phyloP scores from a whole-genome alignment of 768 basidiomycete genomes.

The Phylloporus rhodoxanthus region DNA sequence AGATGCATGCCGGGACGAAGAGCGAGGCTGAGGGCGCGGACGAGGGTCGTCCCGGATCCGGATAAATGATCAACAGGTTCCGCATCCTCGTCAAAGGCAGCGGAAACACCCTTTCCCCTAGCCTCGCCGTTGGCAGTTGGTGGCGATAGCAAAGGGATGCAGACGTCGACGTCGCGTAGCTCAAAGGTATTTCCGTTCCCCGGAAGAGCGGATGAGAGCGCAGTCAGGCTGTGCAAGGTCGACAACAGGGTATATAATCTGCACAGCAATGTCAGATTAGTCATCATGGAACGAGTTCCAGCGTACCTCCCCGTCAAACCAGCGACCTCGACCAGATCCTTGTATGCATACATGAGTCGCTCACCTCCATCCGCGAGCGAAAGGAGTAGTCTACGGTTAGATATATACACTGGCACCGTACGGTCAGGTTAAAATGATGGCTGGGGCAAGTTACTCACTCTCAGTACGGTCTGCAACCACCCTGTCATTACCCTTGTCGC shows the following conservation, averaged over 20 bases:
- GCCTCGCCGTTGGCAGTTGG: not conserved
- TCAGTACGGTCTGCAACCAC: conserved; percentile 47
- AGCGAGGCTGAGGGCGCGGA: conserved; percentile 60
- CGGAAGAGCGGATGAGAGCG: conserved; percentile 38
- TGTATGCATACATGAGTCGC: conserved; percentile 93
- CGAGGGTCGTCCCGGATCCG: conserved; percentile 41
- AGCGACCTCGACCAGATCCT: conserved; percentile 91
- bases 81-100: conserved; percentile 10
- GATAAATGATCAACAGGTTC: conserved; percentile 14
- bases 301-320: conserved; percentile 66
- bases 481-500: conserved; percentile 19
- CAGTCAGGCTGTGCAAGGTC: conserved; percentile 69
- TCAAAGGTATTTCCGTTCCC: conserved; percentile 43
- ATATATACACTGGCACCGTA: conserved; percentile 66
- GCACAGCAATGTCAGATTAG: not conserved
- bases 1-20: conserved; percentile 75
- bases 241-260: conserved; percentile 86
- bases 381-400: conserved; percentile 82
- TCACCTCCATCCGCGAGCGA: conserved; percentile 97
- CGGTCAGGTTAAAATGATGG: not conserved
- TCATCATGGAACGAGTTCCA: not conserved
- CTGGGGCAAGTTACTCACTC: conserved; percentile 30
- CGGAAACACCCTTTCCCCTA: conserved; percentile 1
- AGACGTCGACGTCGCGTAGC: conserved; percentile 64
- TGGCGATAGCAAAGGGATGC: conserved; percentile 40